phyloP scores from a whole-genome alignment of 768 basidiomycete genomes.

The Auricularia sp. region DNA sequence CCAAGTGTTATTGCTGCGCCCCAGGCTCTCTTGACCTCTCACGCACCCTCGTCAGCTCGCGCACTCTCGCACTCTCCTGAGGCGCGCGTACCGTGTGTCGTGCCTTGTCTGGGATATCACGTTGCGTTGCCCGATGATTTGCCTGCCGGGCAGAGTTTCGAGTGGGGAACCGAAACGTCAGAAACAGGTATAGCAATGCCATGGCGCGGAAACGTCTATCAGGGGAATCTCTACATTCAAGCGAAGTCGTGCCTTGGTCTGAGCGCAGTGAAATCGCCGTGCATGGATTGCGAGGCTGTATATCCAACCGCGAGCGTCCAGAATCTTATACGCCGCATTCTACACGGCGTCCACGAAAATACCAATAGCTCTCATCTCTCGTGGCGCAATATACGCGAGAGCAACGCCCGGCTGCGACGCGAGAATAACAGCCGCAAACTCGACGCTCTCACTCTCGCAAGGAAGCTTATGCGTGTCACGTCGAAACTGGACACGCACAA shows the following conservation, averaged over 20 bases:
- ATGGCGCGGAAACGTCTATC: neutral
- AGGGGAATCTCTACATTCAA: neutral
- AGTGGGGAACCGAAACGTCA: neutral
- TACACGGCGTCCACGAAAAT: neutral
- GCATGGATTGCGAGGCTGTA: neutral
- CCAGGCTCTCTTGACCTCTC: neutral
- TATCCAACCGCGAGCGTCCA: neutral
- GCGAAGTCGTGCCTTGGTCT: neutral
- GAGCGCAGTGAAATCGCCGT: neutral
- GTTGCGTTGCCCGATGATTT: neutral
- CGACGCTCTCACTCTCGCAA: neutral
- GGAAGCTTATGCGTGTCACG: neutral
- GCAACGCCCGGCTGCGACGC: neutral
- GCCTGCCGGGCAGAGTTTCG: neutral
- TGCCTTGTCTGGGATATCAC: neutral
- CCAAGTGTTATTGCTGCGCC: neutral
- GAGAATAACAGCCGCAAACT: neutral
- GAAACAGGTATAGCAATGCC: neutral
- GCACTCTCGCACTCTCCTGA: neutral
- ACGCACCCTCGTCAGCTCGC: neutral
- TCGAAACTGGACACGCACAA: slow-evolving; percentile 12
- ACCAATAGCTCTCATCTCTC: neutral
- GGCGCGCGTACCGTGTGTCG: neutral
- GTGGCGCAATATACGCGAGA: neutral
- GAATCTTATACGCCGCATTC: neutral